Base-by-base conservation (phyloP, 352 stramenopile genomes). In the Phytophthora pluvialis region DNA sequence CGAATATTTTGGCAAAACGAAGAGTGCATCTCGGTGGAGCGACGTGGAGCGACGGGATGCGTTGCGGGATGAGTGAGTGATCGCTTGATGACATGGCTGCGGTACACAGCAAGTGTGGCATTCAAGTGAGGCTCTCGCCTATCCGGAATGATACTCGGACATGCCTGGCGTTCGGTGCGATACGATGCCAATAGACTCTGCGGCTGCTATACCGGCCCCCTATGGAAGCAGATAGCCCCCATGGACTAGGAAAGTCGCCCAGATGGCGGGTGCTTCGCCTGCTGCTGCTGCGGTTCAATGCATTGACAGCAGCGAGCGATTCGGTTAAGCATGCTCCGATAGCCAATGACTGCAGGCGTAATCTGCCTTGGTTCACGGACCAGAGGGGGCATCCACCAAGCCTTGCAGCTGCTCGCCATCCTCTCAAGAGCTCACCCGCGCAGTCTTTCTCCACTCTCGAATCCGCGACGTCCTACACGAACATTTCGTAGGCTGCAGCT, bases 201-300 rank as follows among this genome's bases (percentile, higher is more conserved):
- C 56, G 35, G 51, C 18, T 35, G 21, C 7, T 26, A 5, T 12
- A 32, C 18, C 40, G 55, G 25, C 42, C n/a, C 58, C 39, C 39
- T 59, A 60, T 65, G 57, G 33, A 43, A 47, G 42, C 60, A 8
- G 60, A 68, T 64, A 68, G 60, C 29, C 50, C 42, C 44, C 25
- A 54, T 33, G 15, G 12, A 32, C 21, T 46, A 48, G 58, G 43
- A 26, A 62, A 57, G 36, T 13, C 29, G 36, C 11, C 42, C 57
- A 72, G 42, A 67, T 67, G 64, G 49, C 45, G 26, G 18, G 26
- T 53, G 46, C 25, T 62, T 40, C 12, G 38, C 11, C 43, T 66
- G 61, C 15, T 60, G 38, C 53, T 66, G 61, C 15, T 60, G 38
- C 53, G 13, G 38, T 52, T 49, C 39, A 58, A 52, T 38, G 2